Evolutionary conservation across 2,329 filamentous ascomycete genomes (phyloP), one percentile per base, ranked within the genome.

Genomic region (Trichophyton verrucosum): DNA sequence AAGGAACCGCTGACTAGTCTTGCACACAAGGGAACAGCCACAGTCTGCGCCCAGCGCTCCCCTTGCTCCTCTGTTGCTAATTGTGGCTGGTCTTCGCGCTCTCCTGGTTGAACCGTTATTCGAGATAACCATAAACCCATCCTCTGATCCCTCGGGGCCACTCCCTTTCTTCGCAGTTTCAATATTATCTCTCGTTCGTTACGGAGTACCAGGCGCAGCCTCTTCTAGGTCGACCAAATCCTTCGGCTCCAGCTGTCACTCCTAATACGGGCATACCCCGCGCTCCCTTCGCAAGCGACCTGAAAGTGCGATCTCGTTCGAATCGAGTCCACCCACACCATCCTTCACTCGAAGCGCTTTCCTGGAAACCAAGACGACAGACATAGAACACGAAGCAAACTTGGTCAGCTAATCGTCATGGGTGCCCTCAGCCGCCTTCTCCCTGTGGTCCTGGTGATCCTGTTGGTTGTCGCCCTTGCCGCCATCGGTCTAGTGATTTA

Each of bases 401-500:
- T 38, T 13, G 33, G 33, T 38, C 33, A 38, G 33, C 8, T 20
- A 47, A 7, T 22, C 44, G 7, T 22, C 44, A 63, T 63, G 62
- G 33, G 24, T 11, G 57, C 59, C 30, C n/a, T 61, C 6, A 55
- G 36, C 36, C 61, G 61, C 60, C 71, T 85, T 57, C 60, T 85
- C 38, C 82, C 83, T 1, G 77, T 86, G 33, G 68, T 83, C 61
- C 73, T 86, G 64, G 78, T 85, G 61, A 73, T 84, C 67, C 63
- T 79, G 57, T 71, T 85, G 49, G 74, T 85, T 40, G 76, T 70
- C 56, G 68, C 80, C 42, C 66, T 79, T 20, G 80, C 75, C 40
- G 80, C 75, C 66, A 70, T 86, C 63, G 82, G 80, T 22, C 83
- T 81, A 64, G 76, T 82, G 65, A 70, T 80, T 64, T 86, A 84